Conservation (phyloP, 331 rosid species). For the Spiraea crenata region DNA sequence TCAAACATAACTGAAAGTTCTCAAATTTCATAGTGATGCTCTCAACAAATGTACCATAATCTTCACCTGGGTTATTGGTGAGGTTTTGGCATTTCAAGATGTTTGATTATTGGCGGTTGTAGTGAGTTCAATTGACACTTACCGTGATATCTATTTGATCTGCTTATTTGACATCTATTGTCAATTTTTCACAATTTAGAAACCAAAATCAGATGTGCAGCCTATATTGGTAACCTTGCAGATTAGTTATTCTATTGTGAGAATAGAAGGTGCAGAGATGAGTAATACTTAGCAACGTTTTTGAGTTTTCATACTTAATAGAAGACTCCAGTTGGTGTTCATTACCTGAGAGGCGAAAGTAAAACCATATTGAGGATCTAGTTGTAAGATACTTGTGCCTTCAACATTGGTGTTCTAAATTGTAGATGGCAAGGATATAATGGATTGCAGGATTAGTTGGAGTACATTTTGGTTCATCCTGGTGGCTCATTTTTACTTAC, state of each 20-base stretch:
- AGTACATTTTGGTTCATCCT: neutral
- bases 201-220: neutral
- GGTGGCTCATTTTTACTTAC: too few relatives aligned
- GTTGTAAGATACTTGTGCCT: neutral
- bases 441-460: neutral
- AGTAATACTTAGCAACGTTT: neutral
- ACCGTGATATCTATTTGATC: neutral
- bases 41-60: neutral
- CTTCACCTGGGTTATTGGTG: constrained; percentile 5
- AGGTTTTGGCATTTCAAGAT: neutral
- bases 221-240: neutral
- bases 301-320: neutral
- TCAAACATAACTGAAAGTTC: neutral
- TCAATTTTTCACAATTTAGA: neutral
- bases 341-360: neutral
- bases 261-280: neutral
- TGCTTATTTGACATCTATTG: neutral
- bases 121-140: neutral
- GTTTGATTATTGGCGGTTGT: neutral
- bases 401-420: neutral
- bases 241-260: neutral
- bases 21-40: neutral
- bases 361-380: neutral
- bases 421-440: neutral
- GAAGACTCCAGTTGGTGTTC: neutral